A percentile compares a stretch with the other conserved stretches of the same genome.
Conservation (phyloP, 1,284 basidiomycete species). For the Omphalotus olearius region DNA sequence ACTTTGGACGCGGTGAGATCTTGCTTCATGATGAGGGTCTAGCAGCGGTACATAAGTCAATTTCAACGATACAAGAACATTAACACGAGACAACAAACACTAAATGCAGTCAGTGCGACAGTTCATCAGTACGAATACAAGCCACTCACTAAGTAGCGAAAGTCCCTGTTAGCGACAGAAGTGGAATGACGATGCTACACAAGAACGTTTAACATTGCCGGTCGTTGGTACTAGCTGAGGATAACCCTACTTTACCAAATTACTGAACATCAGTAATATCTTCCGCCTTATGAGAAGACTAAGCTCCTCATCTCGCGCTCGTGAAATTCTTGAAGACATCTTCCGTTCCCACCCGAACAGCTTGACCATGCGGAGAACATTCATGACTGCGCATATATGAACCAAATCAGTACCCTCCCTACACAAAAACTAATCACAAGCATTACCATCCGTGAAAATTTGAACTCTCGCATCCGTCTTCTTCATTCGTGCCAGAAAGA, state of each 20-base stretch:
- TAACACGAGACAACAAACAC: background rate
- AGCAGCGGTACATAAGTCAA: background rate
- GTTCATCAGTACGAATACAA: background rate
- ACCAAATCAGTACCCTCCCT: constrained; percentile 7
- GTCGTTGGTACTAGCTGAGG: constrained; percentile 7
- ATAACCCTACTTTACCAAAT: constrained; percentile 37
- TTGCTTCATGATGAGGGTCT: constrained; percentile 29
- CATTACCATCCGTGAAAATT: constrained; percentile 43
- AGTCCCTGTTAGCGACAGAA: constrained; percentile 61
- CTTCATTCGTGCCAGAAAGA: constrained; percentile 29
- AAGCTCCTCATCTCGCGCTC: constrained; percentile 52
- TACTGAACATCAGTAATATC: constrained; percentile 36
- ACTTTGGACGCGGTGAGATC: constrained; percentile 34
- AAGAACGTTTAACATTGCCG: background rate
- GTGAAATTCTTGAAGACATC: constrained; percentile 43
- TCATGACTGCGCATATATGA: constrained; percentile 34
- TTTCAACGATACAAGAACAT: background rate
- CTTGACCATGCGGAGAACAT: constrained; percentile 55
- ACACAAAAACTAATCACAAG: background rate
- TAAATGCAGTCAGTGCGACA: background rate
- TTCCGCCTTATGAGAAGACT: constrained; percentile 37
- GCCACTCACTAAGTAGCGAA: constrained; percentile 47
- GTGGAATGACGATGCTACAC: constrained; percentile 53
- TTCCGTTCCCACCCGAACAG: constrained; percentile 66
- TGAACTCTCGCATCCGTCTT: constrained; percentile 47